Evolutionary conservation across 2,329 filamentous ascomycete species (phyloP), one percentile per base, ranked within the genome.

Genomic region (Plenodomus tracheiphilus): DNA sequence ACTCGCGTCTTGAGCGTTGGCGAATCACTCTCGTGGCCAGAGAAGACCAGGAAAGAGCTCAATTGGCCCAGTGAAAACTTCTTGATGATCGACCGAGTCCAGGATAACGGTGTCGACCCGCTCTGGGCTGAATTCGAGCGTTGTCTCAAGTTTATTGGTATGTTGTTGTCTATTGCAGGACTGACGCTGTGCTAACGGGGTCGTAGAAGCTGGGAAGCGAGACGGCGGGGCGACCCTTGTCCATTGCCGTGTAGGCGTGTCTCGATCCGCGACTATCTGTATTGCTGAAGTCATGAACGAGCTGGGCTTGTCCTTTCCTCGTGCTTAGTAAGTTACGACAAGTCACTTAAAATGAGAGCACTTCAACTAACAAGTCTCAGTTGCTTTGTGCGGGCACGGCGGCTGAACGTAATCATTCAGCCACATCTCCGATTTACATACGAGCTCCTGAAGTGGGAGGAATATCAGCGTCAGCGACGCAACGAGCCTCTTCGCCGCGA

Each of bases 211-310:
- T 59, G 92, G 93, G 30, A 89, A 87, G 66, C 75, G 76, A 32
- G 87, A 88, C 37, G 87, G 88, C 22, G 89, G 84, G 4, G 91
- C 93, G 19, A 97, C 94, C 0, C 80, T 99, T 47, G 94, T 99
- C 15, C 94, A 99, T 71, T 99, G 94, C 70, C 87, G 94, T 16
- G 94, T 99, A 7, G 94, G 94, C 40, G 94, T 99, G 46, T 97
- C 92, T 42, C 85, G 94, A 43, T 96, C 91, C 54, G 94, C 94
- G 11, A 99, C 93, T 1, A 97, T 99, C 53, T 97, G 94, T 70
- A 99, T 99, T 64, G 94, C 94, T n/a, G 92, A 97, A 73, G 91
- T 97, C 30, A 99, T 99, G 94, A 85, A 87, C 30, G 80, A 87
- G 20, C 74, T 91, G 61, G 80, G 84, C 18, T 76, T 97, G 57